Percentiles rank a stretch among this genome's conserved stretches.
These are phyloP conservation scores for Globisporangium ultimum DNA, from an alignment of 352 stramenopile genomes.

Conservation along the genomic window DNA sequence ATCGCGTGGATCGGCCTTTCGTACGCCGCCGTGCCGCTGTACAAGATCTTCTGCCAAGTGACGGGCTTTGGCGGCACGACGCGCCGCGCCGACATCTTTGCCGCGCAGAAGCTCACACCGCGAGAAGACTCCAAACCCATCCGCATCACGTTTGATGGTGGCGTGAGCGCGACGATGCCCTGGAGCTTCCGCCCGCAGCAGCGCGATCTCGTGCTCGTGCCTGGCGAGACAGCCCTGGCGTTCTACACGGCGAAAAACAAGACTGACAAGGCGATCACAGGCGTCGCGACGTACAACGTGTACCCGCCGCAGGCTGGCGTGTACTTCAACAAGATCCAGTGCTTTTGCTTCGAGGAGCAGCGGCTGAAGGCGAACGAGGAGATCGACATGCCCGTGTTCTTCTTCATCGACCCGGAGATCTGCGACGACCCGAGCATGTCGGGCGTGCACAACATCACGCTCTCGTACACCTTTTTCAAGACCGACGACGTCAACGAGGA, in stretches of 20 bases:
- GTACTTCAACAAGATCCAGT: slow-evolving; percentile 99
- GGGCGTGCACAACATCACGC: slow-evolving; percentile 97
- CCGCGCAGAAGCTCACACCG: slow-evolving; percentile 86
- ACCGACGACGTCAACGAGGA: slow-evolving; percentile 93
- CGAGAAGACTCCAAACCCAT: slow-evolving; percentile 91
- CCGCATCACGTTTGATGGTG: slow-evolving; percentile 96
- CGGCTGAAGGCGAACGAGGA: slow-evolving; percentile 95
- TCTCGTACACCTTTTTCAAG: slow-evolving; percentile 99
- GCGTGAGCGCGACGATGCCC: slow-evolving; percentile 92
- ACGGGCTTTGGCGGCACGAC: slow-evolving; percentile 97
- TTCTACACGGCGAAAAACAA: slow-evolving; percentile 99
- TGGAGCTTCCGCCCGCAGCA: slow-evolving; percentile 97
- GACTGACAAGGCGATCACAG: slow-evolving; percentile 96
- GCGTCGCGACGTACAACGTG: slow-evolving; percentile 99
- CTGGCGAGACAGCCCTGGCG: slow-evolving; percentile 97
- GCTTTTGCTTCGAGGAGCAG: slow-evolving; percentile 99
- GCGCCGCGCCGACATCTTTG: slow-evolving; percentile 70
- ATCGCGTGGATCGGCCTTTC: slow-evolving; percentile 93
- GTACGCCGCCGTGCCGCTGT: slow-evolving; percentile 97
- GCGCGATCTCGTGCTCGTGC: slow-evolving; percentile 90
- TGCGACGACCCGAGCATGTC: slow-evolving; percentile 95
- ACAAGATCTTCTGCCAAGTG: slow-evolving; percentile 99
- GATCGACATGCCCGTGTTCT: slow-evolving; percentile 99
- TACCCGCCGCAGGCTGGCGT: slow-evolving; percentile 95
- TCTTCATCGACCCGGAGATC: slow-evolving; percentile 99